Evolutionary conservation across 2,329 filamentous ascomycete genomes (phyloP).

Genomic region (Fusarium praegraminearum): DNA sequence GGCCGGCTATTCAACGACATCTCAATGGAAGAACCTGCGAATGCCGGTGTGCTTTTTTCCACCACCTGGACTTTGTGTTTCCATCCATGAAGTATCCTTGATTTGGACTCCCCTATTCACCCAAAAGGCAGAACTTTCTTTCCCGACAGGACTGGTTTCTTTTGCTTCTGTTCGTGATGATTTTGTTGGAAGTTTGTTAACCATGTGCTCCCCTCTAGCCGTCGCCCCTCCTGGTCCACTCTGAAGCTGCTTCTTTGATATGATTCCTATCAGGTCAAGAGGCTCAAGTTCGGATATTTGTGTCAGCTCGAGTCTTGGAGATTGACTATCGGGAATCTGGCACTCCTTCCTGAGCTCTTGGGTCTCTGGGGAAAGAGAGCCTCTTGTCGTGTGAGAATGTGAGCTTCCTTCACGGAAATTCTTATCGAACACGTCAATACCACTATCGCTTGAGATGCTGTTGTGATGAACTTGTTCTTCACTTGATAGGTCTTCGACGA

Average conservation of each 20-base stretch:
- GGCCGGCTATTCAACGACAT: not conserved
- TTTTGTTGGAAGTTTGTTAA: slow-evolving; percentile 22
- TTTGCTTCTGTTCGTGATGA: slow-evolving; percentile 18
- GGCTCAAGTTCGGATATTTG: slow-evolving; percentile 15
- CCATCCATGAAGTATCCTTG: slow-evolving; percentile 54
- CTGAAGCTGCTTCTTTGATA: not conserved
- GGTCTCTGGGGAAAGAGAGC: slow-evolving; percentile 23
- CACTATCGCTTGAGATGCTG: slow-evolving; percentile 33
- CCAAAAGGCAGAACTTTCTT: slow-evolving; percentile 25
- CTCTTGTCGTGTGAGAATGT: slow-evolving; percentile 19
- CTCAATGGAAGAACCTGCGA: slow-evolving; percentile 60
- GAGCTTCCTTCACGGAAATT: slow-evolving; percentile 18
- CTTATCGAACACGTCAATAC: slow-evolving; percentile 13
- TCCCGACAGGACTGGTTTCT: slow-evolving; percentile 3
- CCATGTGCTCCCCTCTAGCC: slow-evolving; percentile 11
- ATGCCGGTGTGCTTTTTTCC: slow-evolving; percentile 53
- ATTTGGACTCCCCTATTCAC: slow-evolving; percentile 26
- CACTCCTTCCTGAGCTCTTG: slow-evolving; percentile 12
- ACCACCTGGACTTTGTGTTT: slow-evolving; percentile 36
- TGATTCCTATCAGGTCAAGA: slow-evolving; percentile 14
- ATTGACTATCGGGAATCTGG: not conserved
- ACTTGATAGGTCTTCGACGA: slow-evolving; percentile 7
- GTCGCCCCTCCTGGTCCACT: not conserved
- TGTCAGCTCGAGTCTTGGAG: slow-evolving; percentile 15
- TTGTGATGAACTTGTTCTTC: slow-evolving; percentile 16